These are phyloP conservation scores for Lepidium africanum DNA, from an alignment of 345 rosid genomes.

Conservation along the genomic window DNA sequence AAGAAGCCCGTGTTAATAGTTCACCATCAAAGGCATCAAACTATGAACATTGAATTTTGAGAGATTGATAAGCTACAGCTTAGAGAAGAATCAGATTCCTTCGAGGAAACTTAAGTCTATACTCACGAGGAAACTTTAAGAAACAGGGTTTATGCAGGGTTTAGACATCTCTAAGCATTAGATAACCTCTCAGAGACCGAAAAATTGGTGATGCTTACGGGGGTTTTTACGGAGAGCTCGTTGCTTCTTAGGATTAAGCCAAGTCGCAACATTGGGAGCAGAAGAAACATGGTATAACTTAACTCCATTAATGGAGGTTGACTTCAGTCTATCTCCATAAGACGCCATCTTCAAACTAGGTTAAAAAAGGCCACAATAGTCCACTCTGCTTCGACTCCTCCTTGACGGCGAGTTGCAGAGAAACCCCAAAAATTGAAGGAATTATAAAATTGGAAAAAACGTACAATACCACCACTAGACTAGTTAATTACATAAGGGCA, in stretches of 20 bases:
- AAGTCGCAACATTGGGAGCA: slow-evolving; percentile 55
- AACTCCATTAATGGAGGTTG: slow-evolving; percentile 70
- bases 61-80: neutral
- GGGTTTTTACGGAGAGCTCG: slow-evolving; percentile 67
- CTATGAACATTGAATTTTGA: neutral
- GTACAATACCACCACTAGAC: neutral
- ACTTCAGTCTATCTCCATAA: slow-evolving; percentile 64
- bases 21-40: neutral
- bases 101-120: neutral
- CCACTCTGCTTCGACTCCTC: neutral
- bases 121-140: neutral
- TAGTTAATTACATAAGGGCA: neutral
- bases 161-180: neutral
- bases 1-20: neutral
- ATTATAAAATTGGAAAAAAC: neutral
- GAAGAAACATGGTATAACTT: slow-evolving; percentile 66
- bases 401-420: slow-evolving; percentile 12
- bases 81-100: neutral
- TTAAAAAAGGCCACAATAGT: neutral
- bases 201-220: slow-evolving; percentile 24
- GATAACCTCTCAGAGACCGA: neutral
- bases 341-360: slow-evolving; percentile 38
- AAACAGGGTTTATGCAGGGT: neutral
- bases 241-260: slow-evolving; percentile 73
- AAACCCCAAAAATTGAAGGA: neutral